These are phyloP conservation scores for Fusarium luffae DNA, from an alignment of 2,329 filamentous ascomycete genomes.

Conservation along the genomic window DNA sequence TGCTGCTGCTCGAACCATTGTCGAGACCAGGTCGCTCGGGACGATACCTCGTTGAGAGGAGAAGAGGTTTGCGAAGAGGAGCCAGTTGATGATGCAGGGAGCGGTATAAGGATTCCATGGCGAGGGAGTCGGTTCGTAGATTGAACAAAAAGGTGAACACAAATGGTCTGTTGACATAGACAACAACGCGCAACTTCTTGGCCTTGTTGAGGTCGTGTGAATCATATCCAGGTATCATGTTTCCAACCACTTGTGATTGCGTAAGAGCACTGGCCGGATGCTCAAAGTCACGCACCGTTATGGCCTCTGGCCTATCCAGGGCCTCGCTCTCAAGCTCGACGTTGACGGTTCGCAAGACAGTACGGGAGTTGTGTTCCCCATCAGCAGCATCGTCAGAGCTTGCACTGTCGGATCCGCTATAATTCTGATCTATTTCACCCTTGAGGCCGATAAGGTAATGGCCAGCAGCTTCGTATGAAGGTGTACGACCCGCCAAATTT, in stretches of 20 bases:
- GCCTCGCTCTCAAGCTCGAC: conserved; percentile 67
- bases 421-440: conserved; percentile 68
- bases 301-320: conserved; percentile 55
- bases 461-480: conserved; percentile 51
- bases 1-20: conserved; percentile 40
- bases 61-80: conserved; percentile 67
- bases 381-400: conserved; percentile 49
- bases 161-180: conserved; percentile 80
- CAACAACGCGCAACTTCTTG: conserved; percentile 72
- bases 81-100: conserved; percentile 70
- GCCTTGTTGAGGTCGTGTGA: conserved; percentile 65
- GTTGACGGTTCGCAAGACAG: conserved; percentile 72
- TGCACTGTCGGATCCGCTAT: conserved; percentile 47
- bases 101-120: conserved; percentile 66
- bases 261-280: conserved; percentile 50
- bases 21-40: conserved; percentile 57
- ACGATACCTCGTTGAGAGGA: conserved; percentile 67
- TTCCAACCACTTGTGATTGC: conserved; percentile 51
- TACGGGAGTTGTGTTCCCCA: conserved; percentile 62
- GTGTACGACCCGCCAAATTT: conserved; percentile 17
- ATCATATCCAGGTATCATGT: conserved; percentile 48
- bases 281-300: conserved; percentile 58
- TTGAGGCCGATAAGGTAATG: conserved; percentile 75
- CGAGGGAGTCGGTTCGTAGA: conserved; percentile 66
- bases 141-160: conserved; percentile 80